Evolutionary conservation across 2,329 filamentous ascomycete species (phyloP).

Genomic region (Endoconidiophora laricicola): DNA sequence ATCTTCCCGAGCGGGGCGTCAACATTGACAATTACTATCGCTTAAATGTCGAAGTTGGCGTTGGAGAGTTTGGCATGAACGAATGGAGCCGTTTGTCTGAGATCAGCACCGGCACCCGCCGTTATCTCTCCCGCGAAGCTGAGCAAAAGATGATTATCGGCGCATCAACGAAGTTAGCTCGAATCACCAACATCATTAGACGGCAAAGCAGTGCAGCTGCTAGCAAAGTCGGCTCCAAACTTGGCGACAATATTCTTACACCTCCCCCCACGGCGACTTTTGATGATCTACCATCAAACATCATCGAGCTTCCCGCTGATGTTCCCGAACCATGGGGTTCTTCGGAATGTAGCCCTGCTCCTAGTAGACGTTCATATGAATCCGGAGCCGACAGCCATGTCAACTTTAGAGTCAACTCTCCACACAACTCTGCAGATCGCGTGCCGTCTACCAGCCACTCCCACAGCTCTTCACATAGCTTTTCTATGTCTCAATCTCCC

Average conservation of each 20-base stretch:
- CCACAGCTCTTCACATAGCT: conserved; percentile 17
- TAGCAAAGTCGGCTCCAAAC: neutral
- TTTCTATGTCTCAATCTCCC: conserved; percentile 19
- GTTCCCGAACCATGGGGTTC: conserved; percentile 25
- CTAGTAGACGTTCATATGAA: conserved; percentile 38
- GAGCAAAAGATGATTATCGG: conserved; percentile 64
- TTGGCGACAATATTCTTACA: conserved; percentile 11
- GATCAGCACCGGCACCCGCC: conserved; percentile 80
- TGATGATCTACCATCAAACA: conserved; percentile 18
- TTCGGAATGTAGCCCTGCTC: conserved; percentile 22
- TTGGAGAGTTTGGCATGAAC: conserved; percentile 97
- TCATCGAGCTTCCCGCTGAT: conserved; percentile 42
- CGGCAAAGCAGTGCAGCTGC: conserved; percentile 22
- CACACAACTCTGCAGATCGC: conserved; percentile 34
- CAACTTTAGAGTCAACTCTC: conserved; percentile 27
- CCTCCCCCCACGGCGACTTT: neutral
- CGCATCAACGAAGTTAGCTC: conserved; percentile 67
- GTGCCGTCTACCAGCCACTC: conserved; percentile 20
- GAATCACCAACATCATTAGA: conserved; percentile 56
- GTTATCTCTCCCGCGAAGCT: conserved; percentile 57
- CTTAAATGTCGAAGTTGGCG: conserved; percentile 90
- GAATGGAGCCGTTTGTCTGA: conserved; percentile 91
- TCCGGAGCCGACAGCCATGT: conserved; percentile 34
- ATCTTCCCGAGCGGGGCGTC: conserved; percentile 60
- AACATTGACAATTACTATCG: conserved; percentile 85